Evolutionary conservation across 2,329 filamentous ascomycete species (phyloP), one percentile per base, ranked within the genome.

Genomic region (Dryadomyces sulphureus): DNA sequence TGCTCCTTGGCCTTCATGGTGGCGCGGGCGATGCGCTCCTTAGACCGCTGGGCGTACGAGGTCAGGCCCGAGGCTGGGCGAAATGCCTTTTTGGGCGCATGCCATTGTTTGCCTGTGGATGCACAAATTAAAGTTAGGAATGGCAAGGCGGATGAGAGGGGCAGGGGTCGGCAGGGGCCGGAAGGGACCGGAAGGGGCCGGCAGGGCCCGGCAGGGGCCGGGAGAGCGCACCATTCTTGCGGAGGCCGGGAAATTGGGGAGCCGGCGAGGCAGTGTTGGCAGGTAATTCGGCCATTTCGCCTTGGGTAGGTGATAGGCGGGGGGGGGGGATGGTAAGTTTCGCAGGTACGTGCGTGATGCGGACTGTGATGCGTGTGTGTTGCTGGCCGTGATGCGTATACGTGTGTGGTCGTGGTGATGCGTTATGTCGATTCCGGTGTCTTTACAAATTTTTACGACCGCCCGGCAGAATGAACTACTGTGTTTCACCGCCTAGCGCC

Each of bases 1-100:
- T 85, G 89, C 67, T 96, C 92, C 59, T 87, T 88, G 32, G 87
- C 85, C 68, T 95, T 96, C 56, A 84, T 76, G n/a, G 85, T 78
- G 12, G 77, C 74, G 55, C 80, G 73, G 7, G 79, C 74, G 51
- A 79, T 75, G 44, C 87, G 77, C 50, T 80, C 73, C 55, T 81
- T 79, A 40, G 77, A 68, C 45, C 90, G 80, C 63, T 87, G 82
- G 54, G 81, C 79, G 61, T 83, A 96, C 1, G 86, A 79, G 3
- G 77, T 84, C 54, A 88, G 73, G 22, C 89, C 87, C 9, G 83
- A 73, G 14, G 69, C 79, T 4, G 86, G 90, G 35, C 92, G 81
- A 64, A 96, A 96, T 1, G 92, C 79, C 52, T 81, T 84, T 61
- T 88, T 90, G 24, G 75, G 71, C 45, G 73, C 70, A 61, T 93